Percentiles rank a stretch among this genome's conserved stretches.
phyloP scores from a whole-genome alignment of 257 asterid genomes.

The Gentiana dahurica region DNA sequence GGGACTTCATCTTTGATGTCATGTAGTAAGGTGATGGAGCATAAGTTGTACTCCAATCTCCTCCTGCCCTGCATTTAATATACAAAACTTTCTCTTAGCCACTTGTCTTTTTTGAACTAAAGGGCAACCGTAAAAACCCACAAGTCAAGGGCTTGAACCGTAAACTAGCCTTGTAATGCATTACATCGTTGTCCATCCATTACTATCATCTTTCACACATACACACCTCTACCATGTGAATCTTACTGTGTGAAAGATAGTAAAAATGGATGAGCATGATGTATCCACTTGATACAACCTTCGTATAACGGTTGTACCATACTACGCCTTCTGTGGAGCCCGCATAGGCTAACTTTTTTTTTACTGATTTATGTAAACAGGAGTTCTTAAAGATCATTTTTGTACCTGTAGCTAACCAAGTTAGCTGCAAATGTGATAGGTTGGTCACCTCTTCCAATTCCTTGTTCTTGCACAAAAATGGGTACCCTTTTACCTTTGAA shows the following conservation, averaged over 20 bases:
- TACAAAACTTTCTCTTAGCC: conserved; percentile 1
- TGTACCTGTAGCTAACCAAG: conserved; percentile 87
- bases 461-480: conserved; percentile 90
- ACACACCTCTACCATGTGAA: no score
- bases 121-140: no score
- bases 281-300: no score
- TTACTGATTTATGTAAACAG: no score
- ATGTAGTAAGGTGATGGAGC: conserved; percentile 93
- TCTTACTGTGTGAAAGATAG: no score
- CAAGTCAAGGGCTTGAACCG: no score
- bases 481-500: conserved; percentile 84
- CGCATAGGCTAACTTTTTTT: no score
- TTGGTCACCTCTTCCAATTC: conserved; percentile 96
- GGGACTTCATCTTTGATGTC: conserved; percentile 85
- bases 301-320: no score
- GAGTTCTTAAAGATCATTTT: not conserved
- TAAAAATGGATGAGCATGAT: no score
- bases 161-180: not conserved
- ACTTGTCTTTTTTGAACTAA: not conserved
- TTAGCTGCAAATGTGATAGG: conserved; percentile 95
- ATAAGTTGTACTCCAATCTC: conserved; percentile 91
- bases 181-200: not conserved
- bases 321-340: no score
- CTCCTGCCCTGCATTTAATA: conserved; percentile 66
- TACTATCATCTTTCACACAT: no score